These are phyloP conservation scores for Holtermanniella nyarrowii DNA, from an alignment of 768 basidiomycete genomes.

Conservation along the genomic window DNA sequence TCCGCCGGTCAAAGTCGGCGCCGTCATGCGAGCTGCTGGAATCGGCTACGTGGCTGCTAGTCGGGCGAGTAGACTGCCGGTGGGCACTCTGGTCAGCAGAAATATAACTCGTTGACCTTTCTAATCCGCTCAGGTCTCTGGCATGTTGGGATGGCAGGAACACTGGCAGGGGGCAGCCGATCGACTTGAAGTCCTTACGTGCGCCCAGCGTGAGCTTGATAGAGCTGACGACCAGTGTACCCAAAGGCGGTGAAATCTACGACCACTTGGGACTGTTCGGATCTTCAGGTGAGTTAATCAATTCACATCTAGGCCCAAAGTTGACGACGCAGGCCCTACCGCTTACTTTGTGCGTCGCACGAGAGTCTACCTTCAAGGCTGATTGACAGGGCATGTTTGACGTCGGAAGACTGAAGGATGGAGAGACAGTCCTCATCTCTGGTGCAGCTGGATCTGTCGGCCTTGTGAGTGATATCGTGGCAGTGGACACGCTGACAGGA, in stretches of 20 bases:
- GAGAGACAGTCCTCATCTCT: slow-evolving; percentile 58
- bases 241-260: slow-evolving; percentile 54
- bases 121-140: slow-evolving; percentile 13
- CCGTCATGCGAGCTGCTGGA: slow-evolving; percentile 61
- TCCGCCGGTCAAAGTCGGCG: slow-evolving; percentile 52
- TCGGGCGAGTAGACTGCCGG: slow-evolving; percentile 48
- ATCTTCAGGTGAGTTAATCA: slow-evolving; percentile 49
- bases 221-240: slow-evolving; percentile 17
- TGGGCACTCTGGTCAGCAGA: slow-evolving; percentile 62
- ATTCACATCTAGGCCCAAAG: not conserved
- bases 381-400: slow-evolving; percentile 62
- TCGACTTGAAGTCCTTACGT: slow-evolving; percentile 19
- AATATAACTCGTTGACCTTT: not conserved
- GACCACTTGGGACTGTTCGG: slow-evolving; percentile 80
- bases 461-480: slow-evolving; percentile 16
- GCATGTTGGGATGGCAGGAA: slow-evolving; percentile 36
- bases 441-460: slow-evolving; percentile 41
- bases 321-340: slow-evolving; percentile 54
- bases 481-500: not conserved
- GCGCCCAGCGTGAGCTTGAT: slow-evolving; percentile 3
- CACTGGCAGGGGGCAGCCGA: slow-evolving; percentile 34
- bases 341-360: slow-evolving; percentile 65
- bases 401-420: slow-evolving; percentile 65
- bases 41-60: slow-evolving; percentile 59
- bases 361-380: not conserved